phyloP scores from a whole-genome alignment of 1,139 yeast species.

The Debaryomyces psychrophilus region DNA sequence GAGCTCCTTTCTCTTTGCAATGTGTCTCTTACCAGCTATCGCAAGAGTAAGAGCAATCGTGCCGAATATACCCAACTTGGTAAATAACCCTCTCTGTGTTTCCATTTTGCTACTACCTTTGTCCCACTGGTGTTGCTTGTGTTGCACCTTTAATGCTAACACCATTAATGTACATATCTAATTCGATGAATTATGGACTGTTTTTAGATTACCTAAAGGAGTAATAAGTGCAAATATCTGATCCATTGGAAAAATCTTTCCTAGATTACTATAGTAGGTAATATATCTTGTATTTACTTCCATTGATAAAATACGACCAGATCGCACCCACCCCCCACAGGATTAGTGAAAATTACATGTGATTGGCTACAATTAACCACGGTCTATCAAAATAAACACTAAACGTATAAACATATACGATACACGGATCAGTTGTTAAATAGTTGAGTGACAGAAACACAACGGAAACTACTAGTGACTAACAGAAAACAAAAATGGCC shows the following conservation, averaged over 20 bases:
- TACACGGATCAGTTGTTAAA: neutral
- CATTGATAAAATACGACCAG: neutral
- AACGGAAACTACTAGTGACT: neutral
- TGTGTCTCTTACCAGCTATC: constrained; percentile 41
- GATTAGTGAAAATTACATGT: neutral
- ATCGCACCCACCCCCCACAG: neutral
- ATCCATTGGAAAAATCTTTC: neutral
- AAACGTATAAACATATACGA: neutral
- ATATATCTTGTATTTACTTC: neutral
- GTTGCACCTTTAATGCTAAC: neutral
- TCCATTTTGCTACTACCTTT: constrained; percentile 25
- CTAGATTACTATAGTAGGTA: neutral
- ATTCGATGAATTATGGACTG: neutral
- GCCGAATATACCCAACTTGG: constrained; percentile 40
- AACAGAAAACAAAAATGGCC: constrained; percentile 26
- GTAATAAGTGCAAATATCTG: neutral
- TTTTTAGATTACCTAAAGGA: constrained; percentile 6
- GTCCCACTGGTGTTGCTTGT: neutral
- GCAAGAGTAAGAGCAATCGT: constrained; percentile 37
- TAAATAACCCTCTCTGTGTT: constrained; percentile 39
- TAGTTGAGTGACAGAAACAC: neutral
- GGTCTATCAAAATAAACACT: neutral
- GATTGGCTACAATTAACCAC: constrained; percentile 2
- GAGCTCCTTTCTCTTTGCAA: constrained; percentile 38
- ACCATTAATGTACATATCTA: neutral